phyloP scores from a whole-genome alignment of 139 green algal genomes.

The Chlorella sp. region DNA sequence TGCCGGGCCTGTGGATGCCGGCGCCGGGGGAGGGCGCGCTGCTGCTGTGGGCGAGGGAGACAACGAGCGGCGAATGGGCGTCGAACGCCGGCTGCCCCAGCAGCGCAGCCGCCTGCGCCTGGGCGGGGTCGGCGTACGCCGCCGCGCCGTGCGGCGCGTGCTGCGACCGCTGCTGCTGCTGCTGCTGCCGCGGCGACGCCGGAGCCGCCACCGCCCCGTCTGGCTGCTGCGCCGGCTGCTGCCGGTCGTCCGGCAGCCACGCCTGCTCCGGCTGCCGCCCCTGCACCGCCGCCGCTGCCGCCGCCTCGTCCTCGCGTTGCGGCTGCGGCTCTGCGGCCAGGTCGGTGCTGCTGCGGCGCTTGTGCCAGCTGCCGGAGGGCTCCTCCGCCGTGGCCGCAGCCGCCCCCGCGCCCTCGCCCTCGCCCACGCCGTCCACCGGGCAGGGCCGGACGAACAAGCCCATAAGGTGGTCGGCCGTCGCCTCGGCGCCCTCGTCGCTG shows the following conservation, averaged over 20 bases:
- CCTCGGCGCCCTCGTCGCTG: constrained; percentile 16
- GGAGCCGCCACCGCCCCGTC: background rate
- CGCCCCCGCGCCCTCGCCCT: background rate
- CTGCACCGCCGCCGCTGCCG: background rate
- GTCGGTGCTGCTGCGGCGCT: background rate
- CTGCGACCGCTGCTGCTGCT: background rate
- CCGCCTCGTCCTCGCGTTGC: background rate
- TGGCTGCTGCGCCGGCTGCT: background rate
- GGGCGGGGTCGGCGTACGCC: background rate
- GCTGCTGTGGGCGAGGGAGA: no score
- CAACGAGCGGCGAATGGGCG: no score
- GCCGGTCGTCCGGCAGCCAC: background rate
- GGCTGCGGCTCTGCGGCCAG: background rate
- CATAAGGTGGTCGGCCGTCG: constrained; percentile 20
- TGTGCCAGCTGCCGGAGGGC: background rate
- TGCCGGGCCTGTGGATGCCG: no score
- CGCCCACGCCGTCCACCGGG: background rate
- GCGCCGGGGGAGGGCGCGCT: no score
- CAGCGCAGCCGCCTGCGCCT: constrained; percentile 22
- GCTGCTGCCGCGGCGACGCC: background rate
- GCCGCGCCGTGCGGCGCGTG: background rate
- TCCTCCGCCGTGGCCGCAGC: background rate
- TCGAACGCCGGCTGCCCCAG: constrained; percentile 20
- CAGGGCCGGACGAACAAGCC: background rate
- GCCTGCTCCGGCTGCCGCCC: background rate